These are phyloP conservation scores for Chalciporus chontae DNA, from an alignment of 768 basidiomycete species.

Conservation along the genomic window DNA sequence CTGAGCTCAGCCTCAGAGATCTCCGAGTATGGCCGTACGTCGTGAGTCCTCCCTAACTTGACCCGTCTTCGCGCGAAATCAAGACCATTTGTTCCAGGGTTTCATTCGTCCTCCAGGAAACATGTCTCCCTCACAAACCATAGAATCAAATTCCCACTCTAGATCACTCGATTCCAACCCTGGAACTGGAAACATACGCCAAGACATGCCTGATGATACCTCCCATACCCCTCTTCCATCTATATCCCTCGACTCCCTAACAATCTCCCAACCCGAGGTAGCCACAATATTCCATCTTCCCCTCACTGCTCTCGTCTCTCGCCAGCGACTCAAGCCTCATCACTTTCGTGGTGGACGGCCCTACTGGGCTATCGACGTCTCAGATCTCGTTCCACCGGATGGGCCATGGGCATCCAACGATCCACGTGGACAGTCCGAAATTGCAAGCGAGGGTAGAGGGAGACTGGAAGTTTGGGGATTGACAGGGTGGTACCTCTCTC, in stretches of 20 bases:
- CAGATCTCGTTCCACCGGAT: slow-evolving; percentile 44
- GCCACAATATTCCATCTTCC: slow-evolving; percentile 71
- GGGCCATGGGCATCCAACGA: slow-evolving; percentile 31
- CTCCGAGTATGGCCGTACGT: slow-evolving; percentile 75
- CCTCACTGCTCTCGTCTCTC: slow-evolving; percentile 45
- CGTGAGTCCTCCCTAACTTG: slow-evolving; percentile 41
- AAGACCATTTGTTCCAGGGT: slow-evolving; percentile 27
- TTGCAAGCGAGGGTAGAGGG: slow-evolving; percentile 41
- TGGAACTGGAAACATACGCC: background rate
- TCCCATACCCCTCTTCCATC: slow-evolving; percentile 55
- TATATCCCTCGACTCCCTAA: slow-evolving; percentile 48
- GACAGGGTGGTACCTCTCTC: slow-evolving; percentile 77
- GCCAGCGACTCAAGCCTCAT: slow-evolving; percentile 44
- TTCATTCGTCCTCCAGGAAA: slow-evolving; percentile 33
- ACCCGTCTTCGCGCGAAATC: background rate
- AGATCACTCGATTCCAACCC: background rate
- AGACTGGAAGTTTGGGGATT: slow-evolving; percentile 76
- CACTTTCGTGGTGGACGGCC: slow-evolving; percentile 51
- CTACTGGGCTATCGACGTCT: slow-evolving; percentile 68
- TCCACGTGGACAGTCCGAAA: slow-evolving; percentile 36
- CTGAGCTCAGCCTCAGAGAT: slow-evolving; percentile 54
- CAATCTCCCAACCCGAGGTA: slow-evolving; percentile 60
- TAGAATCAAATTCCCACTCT: slow-evolving; percentile 3
- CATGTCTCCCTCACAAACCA: background rate
- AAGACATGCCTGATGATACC: background rate